Evolutionary conservation across 768 basidiomycete genomes (phyloP).

Genomic region (Trametes cubensis): DNA sequence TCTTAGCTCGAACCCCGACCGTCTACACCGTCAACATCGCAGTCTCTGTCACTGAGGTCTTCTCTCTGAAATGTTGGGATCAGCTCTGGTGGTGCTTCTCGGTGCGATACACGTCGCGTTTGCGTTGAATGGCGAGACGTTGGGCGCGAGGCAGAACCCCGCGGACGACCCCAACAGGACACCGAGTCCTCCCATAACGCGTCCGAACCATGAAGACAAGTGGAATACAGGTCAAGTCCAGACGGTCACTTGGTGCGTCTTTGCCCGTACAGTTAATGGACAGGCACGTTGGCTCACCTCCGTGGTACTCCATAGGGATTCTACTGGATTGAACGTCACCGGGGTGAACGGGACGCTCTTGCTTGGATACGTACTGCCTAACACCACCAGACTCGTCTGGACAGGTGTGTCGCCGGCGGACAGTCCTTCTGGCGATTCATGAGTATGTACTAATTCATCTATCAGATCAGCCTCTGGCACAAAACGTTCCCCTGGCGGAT

Average conservation of each 20-base stretch:
- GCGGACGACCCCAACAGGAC: background rate
- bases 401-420: background rate
- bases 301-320: background rate
- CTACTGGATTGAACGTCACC: background rate
- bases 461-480: background rate
- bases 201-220: background rate
- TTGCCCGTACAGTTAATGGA: background rate
- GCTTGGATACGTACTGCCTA: background rate
- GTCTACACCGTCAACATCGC: no score
- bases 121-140: background rate
- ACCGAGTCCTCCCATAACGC: background rate
- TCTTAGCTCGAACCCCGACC: no score
- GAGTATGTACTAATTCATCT: background rate
- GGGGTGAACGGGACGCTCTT: background rate
- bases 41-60: no score
- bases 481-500: background rate
- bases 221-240: background rate
- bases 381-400: background rate
- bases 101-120: background rate
- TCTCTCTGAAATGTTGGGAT: background rate
- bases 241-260: background rate
- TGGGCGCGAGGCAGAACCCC: background rate
- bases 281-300: background rate
- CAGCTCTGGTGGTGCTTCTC: background rate
- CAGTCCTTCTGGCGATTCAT: background rate